Evolutionary conservation across 257 asterid genomes (phyloP).

Genomic region (Solanum lignicaule): DNA sequence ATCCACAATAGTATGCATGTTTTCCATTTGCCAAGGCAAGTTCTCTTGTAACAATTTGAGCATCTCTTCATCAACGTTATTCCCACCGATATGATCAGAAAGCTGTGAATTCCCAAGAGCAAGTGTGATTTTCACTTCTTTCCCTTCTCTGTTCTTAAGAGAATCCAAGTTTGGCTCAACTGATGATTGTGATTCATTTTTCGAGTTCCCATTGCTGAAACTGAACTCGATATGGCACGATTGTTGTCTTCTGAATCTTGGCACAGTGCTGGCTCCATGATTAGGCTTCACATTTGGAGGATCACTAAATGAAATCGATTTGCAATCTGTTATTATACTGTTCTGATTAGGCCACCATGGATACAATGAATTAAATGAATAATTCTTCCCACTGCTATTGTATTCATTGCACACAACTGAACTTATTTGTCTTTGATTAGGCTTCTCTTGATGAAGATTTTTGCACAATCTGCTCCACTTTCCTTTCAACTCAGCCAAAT

Average conservation of each 20-base stretch:
- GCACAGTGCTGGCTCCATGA: constrained; percentile 26
- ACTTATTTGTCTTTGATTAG: constrained; percentile 13
- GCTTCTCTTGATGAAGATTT: constrained; percentile 41
- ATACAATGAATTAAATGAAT: constrained; percentile 14
- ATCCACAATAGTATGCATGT: constrained; percentile 30
- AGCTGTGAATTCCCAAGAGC: constrained; percentile 53
- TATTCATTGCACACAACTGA: constrained; percentile 17
- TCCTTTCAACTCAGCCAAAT: constrained; percentile 39
- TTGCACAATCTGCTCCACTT: constrained; percentile 67
- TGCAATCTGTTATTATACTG: constrained; percentile 26
- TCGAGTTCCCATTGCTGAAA: constrained; percentile 33
- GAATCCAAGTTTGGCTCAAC: constrained; percentile 40
- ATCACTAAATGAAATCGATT: constrained; percentile 37
- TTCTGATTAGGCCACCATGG: constrained; percentile 34
- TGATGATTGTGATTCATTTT: constrained; percentile 3
- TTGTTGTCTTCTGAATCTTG: constrained; percentile 66
- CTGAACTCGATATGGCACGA: constrained; percentile 72
- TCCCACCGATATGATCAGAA: constrained; percentile 1
- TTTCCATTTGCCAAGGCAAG: constrained; percentile 67
- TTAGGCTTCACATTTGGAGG: constrained; percentile 25
- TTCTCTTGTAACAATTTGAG: constrained; percentile 28
- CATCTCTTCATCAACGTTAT: constrained; percentile 3
- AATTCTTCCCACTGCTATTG: constrained; percentile 26
- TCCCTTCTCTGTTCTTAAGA: constrained; percentile 45
- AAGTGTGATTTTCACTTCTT: constrained; percentile 51